These are phyloP conservation scores for Barbatosphaeria neglecta DNA, from an alignment of 495 filamentous ascomycete species.

Conservation along the genomic window DNA sequence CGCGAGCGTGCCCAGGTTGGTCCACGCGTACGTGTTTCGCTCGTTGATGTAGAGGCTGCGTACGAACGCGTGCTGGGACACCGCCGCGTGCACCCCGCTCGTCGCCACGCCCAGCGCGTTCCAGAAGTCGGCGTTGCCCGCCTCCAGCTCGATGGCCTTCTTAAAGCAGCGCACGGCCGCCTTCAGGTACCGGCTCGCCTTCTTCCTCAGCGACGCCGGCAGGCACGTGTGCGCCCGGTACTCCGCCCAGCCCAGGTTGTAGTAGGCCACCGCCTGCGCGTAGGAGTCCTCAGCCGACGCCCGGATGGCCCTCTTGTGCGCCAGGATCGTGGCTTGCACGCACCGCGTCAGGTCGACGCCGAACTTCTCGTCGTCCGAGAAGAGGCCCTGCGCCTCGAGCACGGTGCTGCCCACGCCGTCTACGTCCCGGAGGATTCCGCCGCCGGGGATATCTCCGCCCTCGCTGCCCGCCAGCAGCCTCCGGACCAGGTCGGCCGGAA, in stretches of 20 bases:
- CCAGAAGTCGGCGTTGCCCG: conserved; percentile 95
- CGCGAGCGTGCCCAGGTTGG: conserved; percentile 80
- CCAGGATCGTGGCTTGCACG: conserved; percentile 61
- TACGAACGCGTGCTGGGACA: conserved; percentile 92
- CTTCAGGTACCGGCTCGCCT: conserved; percentile 55
- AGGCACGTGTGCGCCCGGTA: conserved; percentile 63
- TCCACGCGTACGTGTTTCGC: conserved; percentile 68
- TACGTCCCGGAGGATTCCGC: conserved; percentile 53
- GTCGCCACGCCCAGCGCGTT: conserved; percentile 89
- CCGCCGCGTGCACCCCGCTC: conserved; percentile 66
- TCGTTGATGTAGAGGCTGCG: conserved; percentile 89
- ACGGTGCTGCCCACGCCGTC: conserved; percentile 53
- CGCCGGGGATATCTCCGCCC: conserved; percentile 39
- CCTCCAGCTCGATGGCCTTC: conserved; percentile 86
- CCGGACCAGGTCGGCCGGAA: conserved; percentile 45
- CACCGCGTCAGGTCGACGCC: conserved; percentile 37
- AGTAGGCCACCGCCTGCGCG: conserved; percentile 92
- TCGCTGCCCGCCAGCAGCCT: conserved; percentile 35
- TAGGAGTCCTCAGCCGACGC: conserved; percentile 63
- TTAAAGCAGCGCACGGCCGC: conserved; percentile 90
- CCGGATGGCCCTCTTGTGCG: conserved; percentile 75
- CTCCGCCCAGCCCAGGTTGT: conserved; percentile 92
- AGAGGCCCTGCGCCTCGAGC: conserved; percentile 28
- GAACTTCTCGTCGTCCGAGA: conserved; percentile 32
- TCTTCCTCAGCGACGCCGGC: conserved; percentile 31